Percentiles rank a stretch among this genome's conserved stretches.
Evolutionary conservation across 768 basidiomycete genomes (phyloP).

Genomic region (Lentinus tigrinus): DNA sequence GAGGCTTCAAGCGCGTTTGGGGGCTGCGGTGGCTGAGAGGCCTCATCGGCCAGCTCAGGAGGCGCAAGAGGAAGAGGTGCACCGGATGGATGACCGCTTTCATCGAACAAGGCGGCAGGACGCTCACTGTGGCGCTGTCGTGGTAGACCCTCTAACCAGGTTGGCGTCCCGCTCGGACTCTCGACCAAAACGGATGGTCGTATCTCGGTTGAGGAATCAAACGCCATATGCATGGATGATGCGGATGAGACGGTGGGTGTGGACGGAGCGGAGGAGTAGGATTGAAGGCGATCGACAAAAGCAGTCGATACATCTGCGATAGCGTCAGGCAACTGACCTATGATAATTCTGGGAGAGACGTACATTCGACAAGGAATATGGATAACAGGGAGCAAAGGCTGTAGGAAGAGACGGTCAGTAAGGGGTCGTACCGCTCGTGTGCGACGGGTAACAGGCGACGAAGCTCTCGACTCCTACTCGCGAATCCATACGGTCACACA

Average conservation of each 20-base stretch:
- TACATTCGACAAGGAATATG: slow-evolving; percentile 83
- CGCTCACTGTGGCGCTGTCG: not conserved
- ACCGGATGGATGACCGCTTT: slow-evolving; percentile 1
- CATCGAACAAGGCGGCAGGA: not conserved
- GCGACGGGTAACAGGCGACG: too few species aligned
- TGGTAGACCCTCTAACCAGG: not conserved
- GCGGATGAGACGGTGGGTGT: slow-evolving; percentile 21
- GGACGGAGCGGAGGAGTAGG: slow-evolving; percentile 46
- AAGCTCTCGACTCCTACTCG: too few species aligned
- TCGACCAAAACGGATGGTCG: slow-evolving; percentile 4
- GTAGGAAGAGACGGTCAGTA: not conserved
- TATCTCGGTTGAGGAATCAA: not conserved
- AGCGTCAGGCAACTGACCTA: slow-evolving; percentile 5
- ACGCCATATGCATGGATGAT: slow-evolving; percentile 9
- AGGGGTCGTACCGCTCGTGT: too few species aligned
- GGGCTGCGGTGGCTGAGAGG: not conserved
- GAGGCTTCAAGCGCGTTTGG: not conserved
- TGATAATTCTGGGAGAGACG: too few species aligned
- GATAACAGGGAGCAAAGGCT: slow-evolving; percentile 63
- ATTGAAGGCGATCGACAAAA: slow-evolving; percentile 70
- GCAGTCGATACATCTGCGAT: slow-evolving; percentile 66
- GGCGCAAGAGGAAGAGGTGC: slow-evolving; percentile 15
- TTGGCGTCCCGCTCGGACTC: not conserved
- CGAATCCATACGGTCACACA: too few species aligned
- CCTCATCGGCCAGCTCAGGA: slow-evolving; percentile 9